Conservation (phyloP, 2,329 filamentous ascomycete genomes). For the Epichloe baconii region DNA sequence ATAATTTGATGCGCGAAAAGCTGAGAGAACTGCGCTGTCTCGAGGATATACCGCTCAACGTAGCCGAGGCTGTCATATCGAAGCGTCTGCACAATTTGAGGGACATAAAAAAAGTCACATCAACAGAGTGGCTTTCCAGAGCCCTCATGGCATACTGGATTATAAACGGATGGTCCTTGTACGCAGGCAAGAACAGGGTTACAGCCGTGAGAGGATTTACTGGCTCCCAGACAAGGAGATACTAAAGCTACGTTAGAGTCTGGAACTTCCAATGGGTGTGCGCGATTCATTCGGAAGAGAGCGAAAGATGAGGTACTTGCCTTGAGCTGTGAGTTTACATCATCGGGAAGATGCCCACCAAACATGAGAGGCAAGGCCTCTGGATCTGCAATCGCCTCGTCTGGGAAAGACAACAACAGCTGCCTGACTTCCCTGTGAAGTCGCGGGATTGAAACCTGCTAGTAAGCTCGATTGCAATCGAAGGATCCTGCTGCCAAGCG, state of each 20-base stretch:
- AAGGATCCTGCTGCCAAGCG: conserved; percentile 77
- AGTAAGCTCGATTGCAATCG: conserved; percentile 74
- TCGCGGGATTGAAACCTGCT: conserved; percentile 63
- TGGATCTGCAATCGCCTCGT: conserved; percentile 68
- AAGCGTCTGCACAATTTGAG: conserved; percentile 91
- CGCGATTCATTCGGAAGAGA: neutral
- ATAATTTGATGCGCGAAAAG: conserved; percentile 98
- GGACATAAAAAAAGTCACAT: conserved; percentile 99
- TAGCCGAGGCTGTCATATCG: conserved; percentile 90
- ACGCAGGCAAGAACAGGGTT: conserved; percentile 84
- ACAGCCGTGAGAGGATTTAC: conserved; percentile 88
- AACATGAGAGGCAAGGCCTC: conserved; percentile 76
- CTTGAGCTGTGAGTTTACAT: conserved; percentile 72
- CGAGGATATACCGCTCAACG: conserved; percentile 89
- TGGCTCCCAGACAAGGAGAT: conserved; percentile 83
- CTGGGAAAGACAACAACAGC: conserved; percentile 69
- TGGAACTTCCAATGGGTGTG: neutral
- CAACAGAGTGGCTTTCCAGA: conserved; percentile 85
- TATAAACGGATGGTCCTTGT: conserved; percentile 81
- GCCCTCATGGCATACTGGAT: conserved; percentile 96
- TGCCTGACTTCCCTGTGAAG: conserved; percentile 65
- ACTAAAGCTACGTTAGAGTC: conserved; percentile 33
- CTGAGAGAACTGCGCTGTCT: conserved; percentile 96
- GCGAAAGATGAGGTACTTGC: conserved; percentile 27
- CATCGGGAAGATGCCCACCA: conserved; percentile 59